Evolutionary conservation across 2,329 filamentous ascomycete genomes (phyloP), one percentile per base, ranked within the genome.

Genomic region (Pseudofabraea citricarpa): DNA sequence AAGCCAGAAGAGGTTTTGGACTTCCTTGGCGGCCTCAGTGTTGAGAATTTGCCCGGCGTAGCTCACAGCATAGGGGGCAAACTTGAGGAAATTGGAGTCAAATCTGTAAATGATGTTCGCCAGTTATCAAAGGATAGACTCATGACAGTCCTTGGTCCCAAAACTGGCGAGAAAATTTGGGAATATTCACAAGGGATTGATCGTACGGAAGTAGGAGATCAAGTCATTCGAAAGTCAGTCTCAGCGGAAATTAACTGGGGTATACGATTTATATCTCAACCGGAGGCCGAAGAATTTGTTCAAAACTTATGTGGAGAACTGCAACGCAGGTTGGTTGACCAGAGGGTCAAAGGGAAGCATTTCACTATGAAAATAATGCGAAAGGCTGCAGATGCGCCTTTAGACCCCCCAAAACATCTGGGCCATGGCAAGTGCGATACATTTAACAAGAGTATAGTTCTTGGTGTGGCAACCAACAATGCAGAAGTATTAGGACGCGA

Each of bases 231-330:
- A 42, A 98, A 97, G 60, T 97, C 91, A 0, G 89, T 98, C 0
- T 97, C 93, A 2, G 91, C 91, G 1, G 93, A 98, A 62, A 89
- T 98, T 49, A 98, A 93, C 56, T 98, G 93, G 93, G 93, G 94
- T 3, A 95, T 98, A 44, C 83, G 93, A 5, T 98, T 98, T 60
- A 81, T 93, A 53, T 94, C 77, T 47, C 89, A 96, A 58, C 75
- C 79, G n/a, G 91, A 98, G 64, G 90, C 90, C 0, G 91, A 97
- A 46, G 88, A 94, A 51, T 98, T 98, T 61, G 76, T 97, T 22
- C 71, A 80, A 48, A 93, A 87, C 52, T 70, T 98, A 0, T 93
- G 87, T 58, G 83, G 83, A 44, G 93, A 98, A 63, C 69, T 98
- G 6, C 83, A 90, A 54, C 84, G 83, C 44, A 78, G 93, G 1